Evolutionary conservation across 2,329 filamentous ascomycete species (phyloP).

Genomic region (Aspergillus tubingensis): DNA sequence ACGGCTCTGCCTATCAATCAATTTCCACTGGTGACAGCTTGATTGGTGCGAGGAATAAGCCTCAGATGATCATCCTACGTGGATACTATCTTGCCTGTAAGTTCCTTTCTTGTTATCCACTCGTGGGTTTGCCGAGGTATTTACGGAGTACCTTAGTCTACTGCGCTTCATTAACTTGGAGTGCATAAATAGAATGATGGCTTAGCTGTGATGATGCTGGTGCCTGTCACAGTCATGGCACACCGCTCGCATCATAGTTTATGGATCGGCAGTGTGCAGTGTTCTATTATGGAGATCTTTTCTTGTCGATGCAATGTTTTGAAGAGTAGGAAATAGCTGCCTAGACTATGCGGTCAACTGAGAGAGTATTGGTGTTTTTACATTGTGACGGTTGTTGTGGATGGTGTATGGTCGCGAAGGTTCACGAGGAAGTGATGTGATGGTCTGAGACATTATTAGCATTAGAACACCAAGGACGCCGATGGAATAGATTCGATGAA

Average conservation of each 20-base stretch:
- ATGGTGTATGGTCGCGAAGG: too few species aligned
- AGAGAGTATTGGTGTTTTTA: too few species aligned
- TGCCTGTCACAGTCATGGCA: not conserved
- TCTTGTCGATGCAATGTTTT: not conserved
- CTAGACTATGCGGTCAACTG: too few species aligned
- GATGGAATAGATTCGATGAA: too few species aligned
- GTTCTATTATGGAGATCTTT: not conserved
- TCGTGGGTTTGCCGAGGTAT: too few species aligned
- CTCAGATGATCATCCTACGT: not conserved
- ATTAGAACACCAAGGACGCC: too few species aligned
- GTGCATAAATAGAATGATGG: not conserved
- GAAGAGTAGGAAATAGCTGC: too few species aligned
- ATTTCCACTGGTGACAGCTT: not conserved
- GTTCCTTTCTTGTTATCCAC: not conserved
- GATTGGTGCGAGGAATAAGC: not conserved
- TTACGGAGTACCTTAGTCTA: too few species aligned
- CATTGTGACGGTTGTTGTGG: too few species aligned
- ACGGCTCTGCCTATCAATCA: not conserved
- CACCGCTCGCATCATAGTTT: not conserved
- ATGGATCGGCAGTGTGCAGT: not conserved
- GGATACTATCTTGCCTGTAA: not conserved
- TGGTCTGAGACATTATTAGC: too few species aligned
- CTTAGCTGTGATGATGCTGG: not conserved
- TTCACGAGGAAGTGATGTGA: too few species aligned
- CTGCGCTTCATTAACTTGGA: too few species aligned